Evolutionary conservation across 1,284 basidiomycete species (phyloP).

Genomic region (Coniferiporia weirii): DNA sequence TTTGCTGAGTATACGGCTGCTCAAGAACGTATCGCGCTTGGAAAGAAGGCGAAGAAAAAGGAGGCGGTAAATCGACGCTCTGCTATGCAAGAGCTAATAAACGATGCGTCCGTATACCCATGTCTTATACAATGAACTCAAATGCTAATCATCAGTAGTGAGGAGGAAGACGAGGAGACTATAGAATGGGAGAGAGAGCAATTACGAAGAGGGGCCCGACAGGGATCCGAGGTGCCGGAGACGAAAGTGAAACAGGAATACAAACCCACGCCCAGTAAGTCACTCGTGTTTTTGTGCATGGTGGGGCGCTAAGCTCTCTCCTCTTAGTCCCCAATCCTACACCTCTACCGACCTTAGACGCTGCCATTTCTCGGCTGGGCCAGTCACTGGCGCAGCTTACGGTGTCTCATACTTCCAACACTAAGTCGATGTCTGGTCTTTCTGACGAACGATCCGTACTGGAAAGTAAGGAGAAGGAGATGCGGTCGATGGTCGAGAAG

Average conservation of each 20-base stretch:
- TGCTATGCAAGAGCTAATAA: slow-evolving; percentile 83
- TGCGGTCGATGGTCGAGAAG: slow-evolving; percentile 73
- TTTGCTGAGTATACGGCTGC: slow-evolving; percentile 88
- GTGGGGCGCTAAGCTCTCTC: slow-evolving; percentile 19
- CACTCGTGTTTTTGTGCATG: not conserved
- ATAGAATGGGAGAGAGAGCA: slow-evolving; percentile 90
- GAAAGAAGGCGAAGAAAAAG: slow-evolving; percentile 76
- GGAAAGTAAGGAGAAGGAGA: slow-evolving; percentile 70
- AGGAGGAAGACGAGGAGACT: slow-evolving; percentile 85
- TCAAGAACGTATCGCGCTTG: slow-evolving; percentile 80
- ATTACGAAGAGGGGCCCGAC: slow-evolving; percentile 66
- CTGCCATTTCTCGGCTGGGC: slow-evolving; percentile 53
- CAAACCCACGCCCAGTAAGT: slow-evolving; percentile 71
- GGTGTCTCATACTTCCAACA: slow-evolving; percentile 65
- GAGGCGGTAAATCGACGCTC: slow-evolving; percentile 70
- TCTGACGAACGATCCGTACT: slow-evolving; percentile 67
- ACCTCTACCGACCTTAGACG: slow-evolving; percentile 52
- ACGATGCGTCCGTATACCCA: slow-evolving; percentile 62
- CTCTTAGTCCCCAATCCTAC: slow-evolving; percentile 60
- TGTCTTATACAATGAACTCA: slow-evolving; percentile 17
- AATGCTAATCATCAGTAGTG: slow-evolving; percentile 37
- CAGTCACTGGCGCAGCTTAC: slow-evolving; percentile 64
- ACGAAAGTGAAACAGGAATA: slow-evolving; percentile 49
- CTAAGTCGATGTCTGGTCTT: slow-evolving; percentile 55
- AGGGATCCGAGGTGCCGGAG: slow-evolving; percentile 31